A percentile compares a stretch with the other conserved stretches of the same genome.
These are phyloP conservation scores for Cyclotella kingstonii DNA, from an alignment of 108 stramenopile species.

Conservation along the genomic window DNA sequence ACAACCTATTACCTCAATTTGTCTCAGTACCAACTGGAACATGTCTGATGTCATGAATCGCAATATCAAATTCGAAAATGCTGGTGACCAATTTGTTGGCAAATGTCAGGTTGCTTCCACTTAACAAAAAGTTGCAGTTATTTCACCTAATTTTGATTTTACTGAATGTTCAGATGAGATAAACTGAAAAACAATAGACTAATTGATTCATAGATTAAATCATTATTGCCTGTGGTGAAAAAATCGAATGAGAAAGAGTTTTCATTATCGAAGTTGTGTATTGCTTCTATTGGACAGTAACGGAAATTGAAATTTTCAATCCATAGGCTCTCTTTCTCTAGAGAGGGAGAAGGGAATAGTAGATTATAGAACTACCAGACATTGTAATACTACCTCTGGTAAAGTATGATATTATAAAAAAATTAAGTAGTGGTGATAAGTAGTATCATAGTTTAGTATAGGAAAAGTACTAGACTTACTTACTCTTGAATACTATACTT, in stretches of 20 bases:
- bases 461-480: no score
- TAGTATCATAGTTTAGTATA: no score
- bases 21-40: constrained; percentile 19
- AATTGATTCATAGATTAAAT: constrained; percentile 6
- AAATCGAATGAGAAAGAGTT: not conserved
- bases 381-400: no score
- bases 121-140: constrained; percentile 10
- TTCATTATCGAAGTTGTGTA: constrained; percentile 4
- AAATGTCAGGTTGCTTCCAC: constrained; percentile 4
- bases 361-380: no score
- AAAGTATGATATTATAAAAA: no score
- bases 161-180: no score
- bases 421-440: no score
- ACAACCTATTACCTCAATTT: constrained; percentile 26
- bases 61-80: constrained; percentile 19
- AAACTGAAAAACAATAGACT: not conserved
- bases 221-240: not conserved
- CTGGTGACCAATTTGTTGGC: constrained; percentile 29
- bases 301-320: no score
- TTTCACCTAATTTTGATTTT: constrained; percentile 18
- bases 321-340: no score
- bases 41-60: constrained; percentile 23
- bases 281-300: constrained; percentile 4
- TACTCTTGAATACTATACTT: no score
- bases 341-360: no score